A percentile compares a stretch with the other conserved stretches of the same genome.
phyloP scores from a whole-genome alignment of 1,284 basidiomycete genomes.

The Pseudozyma pruni region DNA sequence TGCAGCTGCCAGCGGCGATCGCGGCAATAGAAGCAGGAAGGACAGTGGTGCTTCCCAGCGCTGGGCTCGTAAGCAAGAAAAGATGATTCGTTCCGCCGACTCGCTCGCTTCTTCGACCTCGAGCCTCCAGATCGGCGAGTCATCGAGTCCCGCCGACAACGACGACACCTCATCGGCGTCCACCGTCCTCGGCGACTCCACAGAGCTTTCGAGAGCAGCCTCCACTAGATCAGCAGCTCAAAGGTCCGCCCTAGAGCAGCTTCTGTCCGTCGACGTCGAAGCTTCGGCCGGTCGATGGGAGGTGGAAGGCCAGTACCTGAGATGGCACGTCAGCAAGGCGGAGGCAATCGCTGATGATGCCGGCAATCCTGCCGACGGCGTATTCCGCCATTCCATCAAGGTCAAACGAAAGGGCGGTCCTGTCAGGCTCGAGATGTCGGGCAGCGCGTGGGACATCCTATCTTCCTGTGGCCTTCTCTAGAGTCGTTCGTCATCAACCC shows the following conservation, averaged over 20 bases:
- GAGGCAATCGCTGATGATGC: conserved; percentile 41
- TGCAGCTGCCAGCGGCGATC: conserved; percentile 44
- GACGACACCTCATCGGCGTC: conserved; percentile 18
- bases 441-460: conserved; percentile 40
- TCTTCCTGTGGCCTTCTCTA: conserved; percentile 37
- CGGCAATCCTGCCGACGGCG: conserved; percentile 13
- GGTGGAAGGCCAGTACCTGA: conserved; percentile 76
- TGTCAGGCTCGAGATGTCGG: conserved; percentile 36
- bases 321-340: conserved; percentile 79
- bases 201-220: conserved; percentile 15
- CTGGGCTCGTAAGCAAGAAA: conserved; percentile 35
- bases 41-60: conserved; percentile 5
- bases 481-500: neutral
- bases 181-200: conserved; percentile 23
- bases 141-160: conserved; percentile 16
- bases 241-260: conserved; percentile 6
- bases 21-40: conserved; percentile 24
- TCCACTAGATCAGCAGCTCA: conserved; percentile 9
- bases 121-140: conserved; percentile 8
- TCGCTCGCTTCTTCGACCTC: conserved; percentile 18
- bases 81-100: conserved; percentile 18
- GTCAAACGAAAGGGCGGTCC: conserved; percentile 36
- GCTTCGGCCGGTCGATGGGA: conserved; percentile 78
- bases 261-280: conserved; percentile 67
- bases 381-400: conserved; percentile 44